These are phyloP conservation scores for Plectosphaerella cucumerina DNA, from an alignment of 2,329 filamentous ascomycete genomes.

Conservation along the genomic window DNA sequence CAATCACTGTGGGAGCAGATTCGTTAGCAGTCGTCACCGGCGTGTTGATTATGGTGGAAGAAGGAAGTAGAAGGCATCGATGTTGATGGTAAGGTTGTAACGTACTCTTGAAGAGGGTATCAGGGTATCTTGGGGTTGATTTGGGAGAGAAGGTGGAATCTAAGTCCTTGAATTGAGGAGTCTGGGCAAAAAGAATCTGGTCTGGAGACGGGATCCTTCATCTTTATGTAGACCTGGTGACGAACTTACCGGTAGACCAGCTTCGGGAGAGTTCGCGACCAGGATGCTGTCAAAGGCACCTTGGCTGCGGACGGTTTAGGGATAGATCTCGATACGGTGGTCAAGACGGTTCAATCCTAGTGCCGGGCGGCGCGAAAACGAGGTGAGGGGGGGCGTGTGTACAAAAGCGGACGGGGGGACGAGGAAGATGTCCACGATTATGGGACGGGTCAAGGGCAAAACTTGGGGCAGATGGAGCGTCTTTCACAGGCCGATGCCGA, in stretches of 20 bases:
- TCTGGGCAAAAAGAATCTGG: conserved; percentile 32
- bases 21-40: conserved; percentile 10
- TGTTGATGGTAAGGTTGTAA: conserved; percentile 8
- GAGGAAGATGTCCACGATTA: conserved; percentile 10
- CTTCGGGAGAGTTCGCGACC: not conserved
- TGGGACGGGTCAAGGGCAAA: not conserved
- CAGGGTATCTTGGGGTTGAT: conserved; percentile 27
- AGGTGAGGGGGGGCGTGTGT: conserved; percentile 7
- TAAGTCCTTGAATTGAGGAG: conserved; percentile 33
- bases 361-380: conserved; percentile 15
- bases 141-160: conserved; percentile 30
- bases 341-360: not conserved
- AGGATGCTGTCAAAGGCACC: not conserved
- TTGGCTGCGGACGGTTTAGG: conserved; percentile 7
- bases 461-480: too few relatives aligned
- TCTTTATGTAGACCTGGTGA: conserved; percentile 25
- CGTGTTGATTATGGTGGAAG: not conserved
- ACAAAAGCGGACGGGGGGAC: conserved; percentile 4
- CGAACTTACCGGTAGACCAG: not conserved
- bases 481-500: not conserved
- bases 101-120: conserved; percentile 35
- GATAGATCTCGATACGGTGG: not conserved
- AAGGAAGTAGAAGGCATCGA: not conserved
- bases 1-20: conserved; percentile 38
- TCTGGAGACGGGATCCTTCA: conserved; percentile 35